Conservation (phyloP, 2,329 filamentous ascomycete species). For the Calonectria honghensis region DNA sequence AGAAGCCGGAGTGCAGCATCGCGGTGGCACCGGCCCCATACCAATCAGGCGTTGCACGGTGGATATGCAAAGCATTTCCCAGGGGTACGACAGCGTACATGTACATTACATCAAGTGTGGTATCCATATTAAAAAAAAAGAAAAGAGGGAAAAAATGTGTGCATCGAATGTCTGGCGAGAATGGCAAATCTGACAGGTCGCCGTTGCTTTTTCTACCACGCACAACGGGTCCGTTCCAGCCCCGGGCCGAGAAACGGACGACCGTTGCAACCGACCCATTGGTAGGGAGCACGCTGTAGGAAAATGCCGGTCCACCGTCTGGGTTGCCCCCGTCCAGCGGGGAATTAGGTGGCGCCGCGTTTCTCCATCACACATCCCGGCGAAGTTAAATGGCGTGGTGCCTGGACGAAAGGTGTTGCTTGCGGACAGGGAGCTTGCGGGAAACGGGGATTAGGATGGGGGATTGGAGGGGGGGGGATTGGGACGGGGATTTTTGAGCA, state of each 20-base stretch:
- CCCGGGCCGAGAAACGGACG: neutral
- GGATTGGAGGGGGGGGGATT: neutral
- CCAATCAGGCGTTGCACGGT: neutral
- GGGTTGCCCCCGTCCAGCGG: slow-evolving; percentile 15
- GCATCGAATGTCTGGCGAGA: neutral
- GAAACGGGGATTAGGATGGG: too few relatives aligned
- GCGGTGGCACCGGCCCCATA: neutral
- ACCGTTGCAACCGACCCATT: slow-evolving; percentile 12
- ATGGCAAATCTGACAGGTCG: slow-evolving; percentile 22
- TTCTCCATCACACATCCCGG: neutral
- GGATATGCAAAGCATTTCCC: slow-evolving; percentile 15
- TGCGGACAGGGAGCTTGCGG: neutral
- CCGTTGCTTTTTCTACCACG: slow-evolving; percentile 35
- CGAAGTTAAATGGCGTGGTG: slow-evolving; percentile 18
- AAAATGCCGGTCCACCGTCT: slow-evolving; percentile 5
- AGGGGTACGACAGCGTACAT: neutral
- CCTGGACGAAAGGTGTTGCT: neutral
- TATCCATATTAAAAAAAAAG: slow-evolving; percentile 6
- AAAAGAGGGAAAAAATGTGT: too few relatives aligned
- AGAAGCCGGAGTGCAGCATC: neutral
- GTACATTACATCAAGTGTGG: neutral
- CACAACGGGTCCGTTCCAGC: neutral
- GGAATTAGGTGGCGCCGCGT: slow-evolving; percentile 20
- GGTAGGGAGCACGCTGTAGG: neutral
- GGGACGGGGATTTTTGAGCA: too few relatives aligned